Evolutionary conservation across 2,329 filamentous ascomycete species (phyloP).

Genomic region (Calonectria pteridis): DNA sequence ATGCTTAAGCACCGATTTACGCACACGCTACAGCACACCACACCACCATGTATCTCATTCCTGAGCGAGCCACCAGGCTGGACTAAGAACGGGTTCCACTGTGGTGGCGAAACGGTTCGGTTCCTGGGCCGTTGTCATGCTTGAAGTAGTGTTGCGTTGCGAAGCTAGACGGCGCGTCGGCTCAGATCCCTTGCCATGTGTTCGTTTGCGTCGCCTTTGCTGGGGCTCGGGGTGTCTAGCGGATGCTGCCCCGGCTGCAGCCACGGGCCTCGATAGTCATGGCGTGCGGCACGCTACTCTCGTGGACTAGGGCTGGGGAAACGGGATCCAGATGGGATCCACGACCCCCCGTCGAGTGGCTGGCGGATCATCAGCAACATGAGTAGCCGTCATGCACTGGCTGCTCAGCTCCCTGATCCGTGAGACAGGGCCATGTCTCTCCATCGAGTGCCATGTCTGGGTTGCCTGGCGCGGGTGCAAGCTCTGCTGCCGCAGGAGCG

Average conservation of each 20-base stretch:
- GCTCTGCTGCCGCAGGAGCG: not conserved
- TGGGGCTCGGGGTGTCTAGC: conserved; percentile 29
- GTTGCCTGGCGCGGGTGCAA: not conserved
- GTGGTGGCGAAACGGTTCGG: conserved; percentile 34
- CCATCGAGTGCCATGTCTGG: not conserved
- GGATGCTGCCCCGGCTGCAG: conserved; percentile 40
- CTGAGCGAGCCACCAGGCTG: conserved; percentile 10
- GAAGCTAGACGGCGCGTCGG: conserved; percentile 19
- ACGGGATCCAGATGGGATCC: conserved; percentile 33
- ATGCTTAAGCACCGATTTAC: not conserved
- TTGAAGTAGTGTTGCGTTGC: conserved; percentile 22
- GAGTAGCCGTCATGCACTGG: conserved; percentile 32
- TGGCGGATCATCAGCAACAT: conserved; percentile 37
- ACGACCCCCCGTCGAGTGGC: conserved; percentile 38
- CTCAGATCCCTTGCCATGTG: conserved; percentile 32
- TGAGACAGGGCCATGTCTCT: conserved; percentile 24
- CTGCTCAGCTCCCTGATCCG: conserved; percentile 30
- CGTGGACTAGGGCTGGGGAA: conserved; percentile 30
- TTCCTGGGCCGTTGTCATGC: conserved; percentile 39
- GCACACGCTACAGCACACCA: not conserved
- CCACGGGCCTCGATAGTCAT: conserved; percentile 33
- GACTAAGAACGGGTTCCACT: conserved; percentile 32
- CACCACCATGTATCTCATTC: conserved; percentile 5
- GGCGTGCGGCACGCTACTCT: conserved; percentile 38
- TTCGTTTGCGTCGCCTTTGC: conserved; percentile 18